Evolutionary conservation across 306 rosid species (phyloP).

Genomic region (Casuarina equisetifolia): DNA sequence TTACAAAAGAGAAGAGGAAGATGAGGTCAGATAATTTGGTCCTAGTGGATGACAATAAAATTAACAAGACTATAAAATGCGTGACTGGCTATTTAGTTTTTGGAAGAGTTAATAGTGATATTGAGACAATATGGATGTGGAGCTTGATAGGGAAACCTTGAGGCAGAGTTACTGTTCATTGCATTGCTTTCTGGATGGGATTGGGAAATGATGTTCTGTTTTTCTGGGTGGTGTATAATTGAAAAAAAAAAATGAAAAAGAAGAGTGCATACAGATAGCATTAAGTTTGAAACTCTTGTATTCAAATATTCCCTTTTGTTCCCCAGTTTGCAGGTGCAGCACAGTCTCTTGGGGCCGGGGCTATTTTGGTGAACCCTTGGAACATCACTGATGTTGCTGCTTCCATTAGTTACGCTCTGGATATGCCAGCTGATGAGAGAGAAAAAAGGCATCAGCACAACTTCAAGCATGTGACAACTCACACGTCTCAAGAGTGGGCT

Average conservation of each 20-base stretch:
- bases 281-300: constrained; percentile 5
- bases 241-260: neutral
- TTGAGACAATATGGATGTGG: neutral
- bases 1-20: neutral
- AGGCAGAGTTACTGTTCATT: neutral
- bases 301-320: constrained; percentile 27
- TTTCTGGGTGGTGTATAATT: neutral
- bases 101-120: neutral
- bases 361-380: constrained; percentile 96
- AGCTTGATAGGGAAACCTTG: neutral
- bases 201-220: neutral
- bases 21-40: neutral
- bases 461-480: constrained; percentile 91
- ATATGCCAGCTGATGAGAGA: constrained; percentile 92
- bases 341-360: constrained; percentile 98
- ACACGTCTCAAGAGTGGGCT: constrained; percentile 98
- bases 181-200: neutral
- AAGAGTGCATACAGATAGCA: neutral
- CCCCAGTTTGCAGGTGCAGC: constrained; percentile 98
- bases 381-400: constrained; percentile 88
- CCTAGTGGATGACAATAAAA: neutral
- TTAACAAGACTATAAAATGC: neutral
- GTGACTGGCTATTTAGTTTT: neutral
- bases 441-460: constrained; percentile 90
- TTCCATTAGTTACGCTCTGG: constrained; percentile 86